Base-by-base conservation (phyloP, 352 stramenopile species). In the Phytophthora ramorum region DNA sequence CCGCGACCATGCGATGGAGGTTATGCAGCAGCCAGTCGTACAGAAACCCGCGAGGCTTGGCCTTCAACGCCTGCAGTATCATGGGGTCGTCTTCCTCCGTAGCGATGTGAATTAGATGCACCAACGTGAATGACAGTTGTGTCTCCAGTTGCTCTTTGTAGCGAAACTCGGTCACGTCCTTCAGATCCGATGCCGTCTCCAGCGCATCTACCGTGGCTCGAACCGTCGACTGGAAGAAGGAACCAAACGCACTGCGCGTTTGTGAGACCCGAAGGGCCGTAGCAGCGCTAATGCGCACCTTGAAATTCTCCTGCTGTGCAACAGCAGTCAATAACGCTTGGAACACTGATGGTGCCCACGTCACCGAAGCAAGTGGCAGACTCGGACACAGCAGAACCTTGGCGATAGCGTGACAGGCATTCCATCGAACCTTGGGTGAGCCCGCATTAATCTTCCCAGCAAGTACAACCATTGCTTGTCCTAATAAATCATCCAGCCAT, bases 21-120 rank as follows among this genome's bases (percentile, higher is more conserved):
- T 96, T 93, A 66, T 96, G 88, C 50, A 91, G 89, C 44, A 96
- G 62, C 88, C 88, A 96, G 56, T 96, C 88, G 66, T 95, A 96
- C n/a, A 96, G 60, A 69, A 95, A 96, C 7, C 73, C 74, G 3
- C 71, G 72, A 20, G 86, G 78, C 51, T 96, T 94, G 40, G 60
- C 75, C 38, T 80, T 78, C 7, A 96, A 74, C 20, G 79, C 78
- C 22, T 88, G 67, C 69, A 87, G 85, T 22, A 95, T 86, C 34
- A 92, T 17, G 4, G 57, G n/a, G 32, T 93, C 86, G 48, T 92
- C 88, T 57, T 91, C 80, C n/a, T 87, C 64, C 0, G 82, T 80
- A 1, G 85, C 86, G 16, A 96, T 78, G 57, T 92, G 72, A 52
- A 96, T 85, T 54, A 96, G 51, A 48, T 95, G 88, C 51, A 95